Evolutionary conservation across 352 stramenopile genomes (phyloP).

Genomic region (Globisporangium lucens): DNA sequence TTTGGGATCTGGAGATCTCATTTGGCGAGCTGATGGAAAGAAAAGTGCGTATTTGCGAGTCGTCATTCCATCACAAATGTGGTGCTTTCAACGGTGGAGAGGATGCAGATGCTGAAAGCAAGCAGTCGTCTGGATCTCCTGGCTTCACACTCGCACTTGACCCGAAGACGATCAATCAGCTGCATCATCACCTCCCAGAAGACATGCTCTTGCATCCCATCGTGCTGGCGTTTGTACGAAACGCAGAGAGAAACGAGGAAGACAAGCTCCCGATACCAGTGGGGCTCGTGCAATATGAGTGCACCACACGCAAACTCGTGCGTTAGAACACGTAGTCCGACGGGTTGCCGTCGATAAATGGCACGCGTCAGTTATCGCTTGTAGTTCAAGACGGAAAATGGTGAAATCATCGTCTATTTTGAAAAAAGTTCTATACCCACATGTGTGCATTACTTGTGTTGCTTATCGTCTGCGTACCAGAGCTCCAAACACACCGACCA

Average conservation of each 20-base stretch:
- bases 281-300: constrained; percentile 12
- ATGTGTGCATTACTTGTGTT: not conserved
- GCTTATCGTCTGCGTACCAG: constrained; percentile 11
- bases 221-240: constrained; percentile 3
- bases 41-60: constrained; percentile 19
- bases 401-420: not conserved
- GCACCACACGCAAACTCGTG: constrained; percentile 8
- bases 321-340: not conserved
- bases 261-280: not conserved
- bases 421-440: constrained; percentile 2
- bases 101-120: not conserved
- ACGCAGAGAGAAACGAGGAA: not conserved
- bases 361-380: not conserved
- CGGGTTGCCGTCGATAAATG: not conserved
- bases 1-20: constrained; percentile 20
- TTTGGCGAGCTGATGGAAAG: constrained; percentile 14
- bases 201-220: not conserved
- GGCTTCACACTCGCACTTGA: not conserved
- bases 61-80: constrained; percentile 12
- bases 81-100: not conserved
- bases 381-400: not conserved
- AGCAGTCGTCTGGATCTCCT: not conserved
- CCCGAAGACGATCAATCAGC: constrained; percentile 8
- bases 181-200: constrained; percentile 4
- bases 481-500: constrained; percentile 11